A percentile compares a stretch with the other conserved stretches of the same genome.
Evolutionary conservation across 441 rosid species (phyloP).

Genomic region (California macrophylla): DNA sequence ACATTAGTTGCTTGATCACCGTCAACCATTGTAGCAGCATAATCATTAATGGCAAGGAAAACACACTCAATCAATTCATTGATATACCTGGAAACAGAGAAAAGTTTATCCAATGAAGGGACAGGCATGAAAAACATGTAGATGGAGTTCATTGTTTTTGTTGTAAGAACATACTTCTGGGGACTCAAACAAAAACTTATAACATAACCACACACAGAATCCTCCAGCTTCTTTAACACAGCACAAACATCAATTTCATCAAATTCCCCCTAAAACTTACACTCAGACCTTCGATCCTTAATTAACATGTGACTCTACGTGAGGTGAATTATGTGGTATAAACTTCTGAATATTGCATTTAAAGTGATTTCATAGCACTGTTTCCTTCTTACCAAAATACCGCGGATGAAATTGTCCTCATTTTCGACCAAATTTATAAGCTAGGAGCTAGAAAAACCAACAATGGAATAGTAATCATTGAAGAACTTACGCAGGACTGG

Average conservation of each 20-base stretch:
- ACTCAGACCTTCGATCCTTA: neutral
- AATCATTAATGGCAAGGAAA: constrained; percentile 49
- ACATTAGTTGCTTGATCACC: constrained; percentile 30
- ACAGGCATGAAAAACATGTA: neutral
- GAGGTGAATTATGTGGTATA: neutral
- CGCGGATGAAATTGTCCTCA: neutral
- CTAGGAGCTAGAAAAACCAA: neutral
- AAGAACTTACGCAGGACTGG: constrained; percentile 69
- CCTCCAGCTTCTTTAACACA: neutral
- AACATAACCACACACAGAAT: neutral
- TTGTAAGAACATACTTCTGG: neutral
- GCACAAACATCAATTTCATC: neutral
- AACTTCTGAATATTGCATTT: neutral
- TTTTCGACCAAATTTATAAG: neutral
- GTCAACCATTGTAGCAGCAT: constrained; percentile 31
- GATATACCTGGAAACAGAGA: constrained; percentile 49
- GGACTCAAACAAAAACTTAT: neutral
- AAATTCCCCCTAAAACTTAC: neutral
- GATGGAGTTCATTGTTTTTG: neutral
- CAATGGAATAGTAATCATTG: neutral
- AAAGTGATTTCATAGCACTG: neutral
- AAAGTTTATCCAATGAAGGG: neutral
- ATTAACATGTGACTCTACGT: neutral
- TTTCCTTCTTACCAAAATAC: neutral
- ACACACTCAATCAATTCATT: constrained; percentile 72